A percentile compares a stretch with the other conserved stretches of the same genome.
Evolutionary conservation across 2,329 filamentous ascomycete genomes (phyloP).

Genomic region (Aspergillus eucalypticola): DNA sequence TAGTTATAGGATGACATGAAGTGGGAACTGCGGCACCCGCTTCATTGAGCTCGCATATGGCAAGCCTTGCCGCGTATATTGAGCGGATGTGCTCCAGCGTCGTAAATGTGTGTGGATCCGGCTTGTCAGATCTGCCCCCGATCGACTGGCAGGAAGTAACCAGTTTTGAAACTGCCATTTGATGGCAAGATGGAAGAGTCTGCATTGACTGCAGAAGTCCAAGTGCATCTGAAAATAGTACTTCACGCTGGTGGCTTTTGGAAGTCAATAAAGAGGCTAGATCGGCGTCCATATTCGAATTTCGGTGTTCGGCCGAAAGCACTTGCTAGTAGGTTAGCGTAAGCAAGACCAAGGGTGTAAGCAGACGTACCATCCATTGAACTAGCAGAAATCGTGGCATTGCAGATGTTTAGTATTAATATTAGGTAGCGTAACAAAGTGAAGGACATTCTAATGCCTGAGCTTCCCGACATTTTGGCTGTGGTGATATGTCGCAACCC

Average conservation of each 20-base stretch:
- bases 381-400: not conserved
- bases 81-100: constrained; percentile 52
- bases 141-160: constrained; percentile 57
- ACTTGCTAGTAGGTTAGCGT: constrained; percentile 5
- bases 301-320: constrained; percentile 9
- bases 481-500: not conserved
- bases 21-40: constrained; percentile 53
- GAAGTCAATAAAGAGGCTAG: constrained; percentile 30
- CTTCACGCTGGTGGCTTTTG: constrained; percentile 29
- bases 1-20: constrained; percentile 53
- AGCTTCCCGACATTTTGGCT: not conserved
- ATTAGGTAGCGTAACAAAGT: not conserved
- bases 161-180: constrained; percentile 53
- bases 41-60: constrained; percentile 62
- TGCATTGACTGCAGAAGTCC: constrained; percentile 48
- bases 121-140: constrained; percentile 33
- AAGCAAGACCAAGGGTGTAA: not conserved
- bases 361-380: constrained; percentile 3
- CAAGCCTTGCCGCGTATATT: constrained; percentile 62
- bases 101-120: constrained; percentile 28
- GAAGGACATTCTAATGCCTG: not conserved
- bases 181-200: constrained; percentile 53
- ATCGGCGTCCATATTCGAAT: constrained; percentile 24
- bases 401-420: not conserved
- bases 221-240: constrained; percentile 45